A percentile compares a stretch with the other conserved stretches of the same genome.
phyloP scores from a whole-genome alignment of 148 eudicot species.

The Linanthus parryae region DNA sequence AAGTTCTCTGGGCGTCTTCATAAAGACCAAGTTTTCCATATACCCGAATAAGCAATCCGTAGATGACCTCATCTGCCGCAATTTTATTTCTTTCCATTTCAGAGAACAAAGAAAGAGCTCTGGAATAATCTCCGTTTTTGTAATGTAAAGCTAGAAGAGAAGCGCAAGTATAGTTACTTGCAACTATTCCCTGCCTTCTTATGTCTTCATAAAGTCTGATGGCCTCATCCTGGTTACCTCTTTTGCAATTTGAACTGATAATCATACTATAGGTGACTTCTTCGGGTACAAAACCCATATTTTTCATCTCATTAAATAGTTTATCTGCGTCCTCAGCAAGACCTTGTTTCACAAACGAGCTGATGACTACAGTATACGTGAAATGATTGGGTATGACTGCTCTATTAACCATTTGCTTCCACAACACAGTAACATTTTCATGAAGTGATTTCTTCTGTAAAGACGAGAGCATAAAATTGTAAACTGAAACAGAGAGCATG shows the following conservation, averaged over 20 bases:
- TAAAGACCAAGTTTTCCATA: constrained; percentile 89
- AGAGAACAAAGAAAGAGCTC: constrained; percentile 71
- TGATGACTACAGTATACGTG: constrained; percentile 66
- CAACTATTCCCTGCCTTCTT: constrained; percentile 44
- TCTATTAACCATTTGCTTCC: constrained; percentile 53
- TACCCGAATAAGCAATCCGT: constrained; percentile 77
- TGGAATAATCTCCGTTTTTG: constrained; percentile 67
- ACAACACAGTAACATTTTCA: constrained; percentile 42
- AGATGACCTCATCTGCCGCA: constrained; percentile 76
- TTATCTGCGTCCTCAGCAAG: constrained; percentile 52
- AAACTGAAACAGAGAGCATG: constrained; percentile 59
- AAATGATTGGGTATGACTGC: constrained; percentile 62
- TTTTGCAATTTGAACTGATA: constrained; percentile 44
- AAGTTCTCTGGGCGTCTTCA: constrained; percentile 79
- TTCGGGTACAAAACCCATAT: constrained; percentile 63
- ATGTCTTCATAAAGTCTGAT: constrained; percentile 67
- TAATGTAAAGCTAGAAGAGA: constrained; percentile 67
- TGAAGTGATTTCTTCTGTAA: constrained; percentile 85
- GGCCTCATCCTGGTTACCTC: constrained; percentile 41
- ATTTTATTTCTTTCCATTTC: constrained; percentile 73
- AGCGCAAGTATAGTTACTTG: constrained; percentile 88
- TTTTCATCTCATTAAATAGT: constrained; percentile 62
- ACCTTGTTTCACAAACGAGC: constrained; percentile 70
- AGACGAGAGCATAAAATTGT: constrained; percentile 88
- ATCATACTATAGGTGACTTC: constrained; percentile 81